Conservation (phyloP, 1,284 basidiomycete species). For the Ceratobasidium theobromae region DNA sequence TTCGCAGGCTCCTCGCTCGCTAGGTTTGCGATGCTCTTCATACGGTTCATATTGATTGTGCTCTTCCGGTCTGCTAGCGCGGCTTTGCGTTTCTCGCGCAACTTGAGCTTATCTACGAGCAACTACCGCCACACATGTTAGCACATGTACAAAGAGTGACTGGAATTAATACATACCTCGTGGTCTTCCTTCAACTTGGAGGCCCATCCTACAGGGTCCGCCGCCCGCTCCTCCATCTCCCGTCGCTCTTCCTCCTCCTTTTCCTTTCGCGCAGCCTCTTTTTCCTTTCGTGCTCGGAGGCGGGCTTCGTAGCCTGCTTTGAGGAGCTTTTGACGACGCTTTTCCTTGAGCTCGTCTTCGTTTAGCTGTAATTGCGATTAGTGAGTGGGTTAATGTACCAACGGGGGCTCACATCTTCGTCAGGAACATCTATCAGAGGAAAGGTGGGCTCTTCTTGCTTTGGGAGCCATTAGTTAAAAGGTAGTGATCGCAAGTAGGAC, state of each 20-base stretch:
- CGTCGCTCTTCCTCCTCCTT: constrained; percentile 68
- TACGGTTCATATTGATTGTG: constrained; percentile 91
- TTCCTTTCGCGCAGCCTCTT: constrained; percentile 79
- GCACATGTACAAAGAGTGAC: background rate
- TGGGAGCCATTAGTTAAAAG: background rate
- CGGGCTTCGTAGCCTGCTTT: constrained; percentile 96
- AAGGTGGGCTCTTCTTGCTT: constrained; percentile 79
- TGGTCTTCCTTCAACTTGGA: constrained; percentile 71
- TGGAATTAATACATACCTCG: constrained; percentile 54
- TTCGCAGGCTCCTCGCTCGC: constrained; percentile 75
- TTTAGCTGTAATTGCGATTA: constrained; percentile 64
- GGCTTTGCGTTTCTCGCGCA: constrained; percentile 76
- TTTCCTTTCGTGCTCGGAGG: constrained; percentile 81
- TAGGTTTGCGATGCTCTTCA: constrained; percentile 95
- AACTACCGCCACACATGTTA: constrained; percentile 48
- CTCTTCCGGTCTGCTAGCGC: constrained; percentile 91
- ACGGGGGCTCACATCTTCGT: constrained; percentile 64
- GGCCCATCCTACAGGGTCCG: constrained; percentile 73
- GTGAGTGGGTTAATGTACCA: background rate
- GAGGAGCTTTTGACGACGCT: constrained; percentile 88
- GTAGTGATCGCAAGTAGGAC: background rate
- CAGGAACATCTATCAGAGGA: constrained; percentile 87
- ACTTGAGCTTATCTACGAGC: constrained; percentile 83
- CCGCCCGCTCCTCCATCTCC: constrained; percentile 78
- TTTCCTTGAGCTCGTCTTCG: constrained; percentile 93